These are phyloP conservation scores for sorghum (Sorghum bicolor) DNA, from an alignment of 176 grass and related monocot species.

Conservation along the genomic window Sorghum_bicolor_NCBIv3 NC_012875.2:4002001-4002500, in stretches of 20 bases:
- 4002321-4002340: background rate
- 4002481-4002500: background rate
- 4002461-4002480: background rate
- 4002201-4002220: background rate
- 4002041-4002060: too few species aligned
- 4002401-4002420: conserved; percentile 12
- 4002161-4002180: conserved; percentile 36
- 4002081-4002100: too few species aligned
- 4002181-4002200: background rate
- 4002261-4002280: conserved; percentile 6
- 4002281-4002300: background rate
- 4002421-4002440: background rate
- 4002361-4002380: background rate
- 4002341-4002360: background rate
- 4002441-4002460: background rate
- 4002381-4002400: background rate
- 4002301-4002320: background rate
- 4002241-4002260: background rate
- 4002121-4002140: background rate
- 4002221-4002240: background rate
- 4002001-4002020: too few species aligned
- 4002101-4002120: too few species aligned
- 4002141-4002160: background rate
- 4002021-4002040: too few species aligned
- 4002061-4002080: too few species aligned